Percentiles rank a stretch among this genome's conserved stretches.
Conservation (phyloP, 192 early-diverging fungal genomes). For the Lunasporangiospora selenospora region DNA sequence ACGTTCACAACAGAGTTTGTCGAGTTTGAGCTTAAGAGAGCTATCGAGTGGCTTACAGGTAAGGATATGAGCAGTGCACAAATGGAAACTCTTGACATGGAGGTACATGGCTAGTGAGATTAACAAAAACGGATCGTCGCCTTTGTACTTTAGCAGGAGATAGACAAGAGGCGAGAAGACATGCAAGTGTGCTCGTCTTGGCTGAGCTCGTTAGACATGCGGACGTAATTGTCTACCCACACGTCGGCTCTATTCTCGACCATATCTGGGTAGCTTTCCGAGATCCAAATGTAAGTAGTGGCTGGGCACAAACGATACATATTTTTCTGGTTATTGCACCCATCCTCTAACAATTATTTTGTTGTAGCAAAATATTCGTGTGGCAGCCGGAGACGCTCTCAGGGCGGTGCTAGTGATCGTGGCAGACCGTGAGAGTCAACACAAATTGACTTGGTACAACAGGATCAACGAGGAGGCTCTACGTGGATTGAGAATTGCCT, state of each 20-base stretch:
- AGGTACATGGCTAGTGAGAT: no score
- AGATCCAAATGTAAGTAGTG: slow-evolving; percentile 67
- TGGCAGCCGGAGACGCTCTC: slow-evolving; percentile 82
- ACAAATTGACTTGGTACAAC: slow-evolving; percentile 71
- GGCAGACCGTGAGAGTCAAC: slow-evolving; percentile 74
- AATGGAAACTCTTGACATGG: no score
- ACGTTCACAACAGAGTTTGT: slow-evolving; percentile 84
- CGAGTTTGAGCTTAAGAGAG: slow-evolving; percentile 83
- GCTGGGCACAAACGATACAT: background rate
- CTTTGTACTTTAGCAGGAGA: slow-evolving; percentile 58
- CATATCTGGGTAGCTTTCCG: slow-evolving; percentile 84
- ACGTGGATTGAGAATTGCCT: slow-evolving; percentile 70
- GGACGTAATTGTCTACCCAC: slow-evolving; percentile 82
- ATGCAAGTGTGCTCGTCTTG: slow-evolving; percentile 84
- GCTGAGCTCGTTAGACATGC: slow-evolving; percentile 77
- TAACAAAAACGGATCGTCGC: no score
- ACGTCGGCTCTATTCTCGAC: slow-evolving; percentile 83
- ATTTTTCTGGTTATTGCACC: background rate
- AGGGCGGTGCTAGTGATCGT: slow-evolving; percentile 80
- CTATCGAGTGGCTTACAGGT: slow-evolving; percentile 88
- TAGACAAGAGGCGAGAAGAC: slow-evolving; percentile 76
- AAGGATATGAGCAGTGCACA: no score
- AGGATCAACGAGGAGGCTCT: slow-evolving; percentile 87
- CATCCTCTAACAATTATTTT: background rate
- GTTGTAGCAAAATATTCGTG: slow-evolving; percentile 65